Percentiles rank a stretch among this genome's conserved stretches.
Conservation (phyloP, 1,284 basidiomycete species). For the Leccinum griseonigrum region DNA sequence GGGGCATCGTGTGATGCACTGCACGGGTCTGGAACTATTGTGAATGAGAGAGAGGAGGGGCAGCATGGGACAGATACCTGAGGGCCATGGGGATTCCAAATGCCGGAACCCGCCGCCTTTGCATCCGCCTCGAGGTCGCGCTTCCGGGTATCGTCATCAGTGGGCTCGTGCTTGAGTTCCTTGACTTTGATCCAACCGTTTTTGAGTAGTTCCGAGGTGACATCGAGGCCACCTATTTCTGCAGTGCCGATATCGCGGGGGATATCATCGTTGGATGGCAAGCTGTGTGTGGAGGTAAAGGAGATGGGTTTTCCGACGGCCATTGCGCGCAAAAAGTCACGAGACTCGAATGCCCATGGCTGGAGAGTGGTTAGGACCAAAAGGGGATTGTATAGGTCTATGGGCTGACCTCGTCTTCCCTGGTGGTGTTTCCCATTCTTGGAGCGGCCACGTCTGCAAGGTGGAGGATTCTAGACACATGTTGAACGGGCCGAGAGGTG, state of each 20-base stretch:
- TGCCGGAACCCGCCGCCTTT: constrained; percentile 70
- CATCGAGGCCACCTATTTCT: constrained; percentile 68
- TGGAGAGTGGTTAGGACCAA: constrained; percentile 31
- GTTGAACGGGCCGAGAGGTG: neutral
- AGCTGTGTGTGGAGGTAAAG: constrained; percentile 74
- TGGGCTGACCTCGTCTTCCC: constrained; percentile 80
- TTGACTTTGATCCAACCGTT: constrained; percentile 93
- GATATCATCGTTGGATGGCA: constrained; percentile 66
- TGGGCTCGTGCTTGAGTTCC: constrained; percentile 75
- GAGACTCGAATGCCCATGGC: constrained; percentile 90
- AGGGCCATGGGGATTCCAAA: constrained; percentile 87
- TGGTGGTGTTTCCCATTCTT: constrained; percentile 71
- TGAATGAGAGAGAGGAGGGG: constrained; percentile 2
- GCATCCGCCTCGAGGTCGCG: constrained; percentile 80
- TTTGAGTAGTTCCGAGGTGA: constrained; percentile 77
- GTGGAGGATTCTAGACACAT: constrained; percentile 70
- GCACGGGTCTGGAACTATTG: constrained; percentile 53
- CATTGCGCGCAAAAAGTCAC: constrained; percentile 86
- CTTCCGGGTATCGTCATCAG: constrained; percentile 76
- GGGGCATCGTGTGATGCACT: constrained; percentile 87
- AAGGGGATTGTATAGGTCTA: neutral
- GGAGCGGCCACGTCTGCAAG: constrained; percentile 83
- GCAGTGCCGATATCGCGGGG: constrained; percentile 76
- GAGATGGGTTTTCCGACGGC: constrained; percentile 88
- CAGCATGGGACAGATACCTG: constrained; percentile 46